Base-by-base conservation (phyloP, 768 basidiomycete species). In the Auriscalpium vulgare region DNA sequence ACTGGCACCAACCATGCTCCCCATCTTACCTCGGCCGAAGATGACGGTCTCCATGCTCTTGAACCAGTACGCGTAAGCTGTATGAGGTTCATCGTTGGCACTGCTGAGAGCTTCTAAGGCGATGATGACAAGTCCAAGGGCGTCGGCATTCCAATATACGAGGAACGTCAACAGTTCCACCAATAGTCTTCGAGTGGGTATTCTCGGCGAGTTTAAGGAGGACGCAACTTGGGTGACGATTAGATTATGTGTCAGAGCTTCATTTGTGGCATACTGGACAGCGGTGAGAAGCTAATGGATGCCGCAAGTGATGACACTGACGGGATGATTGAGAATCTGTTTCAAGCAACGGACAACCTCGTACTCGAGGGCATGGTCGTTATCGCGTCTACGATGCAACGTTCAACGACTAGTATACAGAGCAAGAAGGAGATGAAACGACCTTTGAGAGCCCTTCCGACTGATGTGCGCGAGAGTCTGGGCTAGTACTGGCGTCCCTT, bases 1-100 rank as follows among this genome's bases (percentile, higher is more conserved):
- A 63, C 94, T 95, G 21, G 93, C 92, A 0, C 97, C 97, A 8
- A 99, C 95, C 43, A 90, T 70, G 67, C 90, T 97, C 1, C 95
- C 95, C 91, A 97, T 94, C 68, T 85, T 88, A 1, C 95, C 95
- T 55, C 93, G 75, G 2, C 94, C 95, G 48, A 83, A 79, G 16
- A 97, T 76, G 3, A 82, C 82, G 29, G 73, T 71, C 61, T 92
- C 88, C 60, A 95, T 74, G 0, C 85, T 86, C 62, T 84, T 86
- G 66, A 98, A 90, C 95, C 93, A 98, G 63, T 83, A 93, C 59
- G 84, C 85, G 67, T 91, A 98, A 19, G 75, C 75, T 13, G 75
- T 72, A 50, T 80, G 80, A 48, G 80, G 80, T 52, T 78, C 72
- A 52, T 73, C 66, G 60, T 91, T 90, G 5, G 81, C 71, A 23